Conservation (phyloP, 1,139 yeast genomes). For the Pichia sp. region DNA sequence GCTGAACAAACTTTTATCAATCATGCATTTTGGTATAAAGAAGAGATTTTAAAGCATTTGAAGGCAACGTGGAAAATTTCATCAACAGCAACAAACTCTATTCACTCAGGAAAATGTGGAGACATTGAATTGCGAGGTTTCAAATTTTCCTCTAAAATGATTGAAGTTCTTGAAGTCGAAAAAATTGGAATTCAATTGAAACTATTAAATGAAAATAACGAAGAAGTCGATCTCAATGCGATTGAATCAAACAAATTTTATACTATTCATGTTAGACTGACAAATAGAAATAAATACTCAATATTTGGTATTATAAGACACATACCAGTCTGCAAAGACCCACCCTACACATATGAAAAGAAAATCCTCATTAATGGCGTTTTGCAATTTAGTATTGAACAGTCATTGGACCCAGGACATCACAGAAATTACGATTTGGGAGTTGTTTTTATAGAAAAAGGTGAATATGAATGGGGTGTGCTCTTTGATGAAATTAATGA, state of each 20-base stretch:
- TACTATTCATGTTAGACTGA: constrained; percentile 40
- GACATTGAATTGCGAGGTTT: constrained; percentile 59
- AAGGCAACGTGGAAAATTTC: constrained; percentile 57
- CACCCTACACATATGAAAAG: constrained; percentile 39
- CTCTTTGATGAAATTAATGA: constrained; percentile 46
- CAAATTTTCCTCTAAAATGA: constrained; percentile 51
- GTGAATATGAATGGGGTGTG: constrained; percentile 77
- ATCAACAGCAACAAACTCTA: constrained; percentile 15
- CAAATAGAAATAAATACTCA: constrained; percentile 37
- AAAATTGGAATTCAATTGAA: constrained; percentile 37
- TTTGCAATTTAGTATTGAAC: constrained; percentile 46
- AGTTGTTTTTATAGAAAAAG: constrained; percentile 57
- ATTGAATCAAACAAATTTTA: constrained; percentile 44
- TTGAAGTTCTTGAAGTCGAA: constrained; percentile 43
- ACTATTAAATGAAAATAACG: constrained; percentile 22
- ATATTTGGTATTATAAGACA: constrained; percentile 61
- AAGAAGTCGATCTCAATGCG: constrained; percentile 15
- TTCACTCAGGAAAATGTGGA: constrained; percentile 41
- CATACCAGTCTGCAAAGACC: constrained; percentile 41
- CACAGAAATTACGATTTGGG: constrained; percentile 41
- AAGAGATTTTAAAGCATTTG: constrained; percentile 51
- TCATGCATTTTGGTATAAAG: constrained; percentile 77
- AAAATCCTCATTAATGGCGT: constrained; percentile 58
- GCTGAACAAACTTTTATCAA: constrained; percentile 48
- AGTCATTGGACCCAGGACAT: constrained; percentile 39